These are phyloP conservation scores for Cutaneotrichosporon arboriforme DNA, from an alignment of 1,284 basidiomycete genomes.

Conservation along the genomic window DNA sequence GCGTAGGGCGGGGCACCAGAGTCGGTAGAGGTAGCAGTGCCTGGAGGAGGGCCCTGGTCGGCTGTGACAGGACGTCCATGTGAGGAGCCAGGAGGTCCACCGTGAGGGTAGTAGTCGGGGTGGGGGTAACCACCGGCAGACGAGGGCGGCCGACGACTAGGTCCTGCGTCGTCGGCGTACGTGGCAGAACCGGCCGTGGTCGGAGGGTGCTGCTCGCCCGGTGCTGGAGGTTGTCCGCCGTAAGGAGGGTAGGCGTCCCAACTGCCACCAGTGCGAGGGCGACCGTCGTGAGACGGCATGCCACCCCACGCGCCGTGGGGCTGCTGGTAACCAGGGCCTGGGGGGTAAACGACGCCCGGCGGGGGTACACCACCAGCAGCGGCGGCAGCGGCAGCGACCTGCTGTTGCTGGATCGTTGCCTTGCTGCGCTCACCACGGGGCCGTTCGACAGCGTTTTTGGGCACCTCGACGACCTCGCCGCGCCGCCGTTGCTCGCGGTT, in stretches of 20 bases:
- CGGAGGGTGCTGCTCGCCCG: conserved; percentile 16
- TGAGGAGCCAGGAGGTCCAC: conserved; percentile 23
- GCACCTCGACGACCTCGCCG: conserved; percentile 47
- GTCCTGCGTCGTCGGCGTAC: conserved; percentile 32
- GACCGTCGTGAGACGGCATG: conserved; percentile 22
- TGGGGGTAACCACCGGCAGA: conserved; percentile 24
- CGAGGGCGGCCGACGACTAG: conserved; percentile 35
- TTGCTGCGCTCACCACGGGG: conserved; percentile 25
- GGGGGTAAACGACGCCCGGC: conserved; percentile 4
- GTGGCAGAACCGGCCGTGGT: conserved; percentile 13
- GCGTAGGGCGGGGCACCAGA: conserved; percentile 31
- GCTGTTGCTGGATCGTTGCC: neutral
- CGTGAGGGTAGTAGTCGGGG: conserved; percentile 30
- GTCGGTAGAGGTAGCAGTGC: conserved; percentile 26
- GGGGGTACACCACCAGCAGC: conserved; percentile 6
- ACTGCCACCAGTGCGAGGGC: conserved; percentile 31
- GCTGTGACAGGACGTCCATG: conserved; percentile 17
- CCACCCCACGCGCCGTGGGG: conserved; percentile 12
- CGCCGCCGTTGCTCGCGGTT: conserved; percentile 46
- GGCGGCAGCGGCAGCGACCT: neutral
- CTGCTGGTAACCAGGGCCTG: conserved; percentile 8
- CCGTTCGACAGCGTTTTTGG: conserved; percentile 44
- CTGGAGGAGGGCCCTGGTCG: conserved; percentile 18
- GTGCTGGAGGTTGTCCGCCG: conserved; percentile 6
- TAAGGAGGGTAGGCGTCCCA: conserved; percentile 22